These are phyloP conservation scores for Pseudogymnoascus pannorum DNA, from an alignment of 2,329 filamentous ascomycete species.

Conservation along the genomic window DNA sequence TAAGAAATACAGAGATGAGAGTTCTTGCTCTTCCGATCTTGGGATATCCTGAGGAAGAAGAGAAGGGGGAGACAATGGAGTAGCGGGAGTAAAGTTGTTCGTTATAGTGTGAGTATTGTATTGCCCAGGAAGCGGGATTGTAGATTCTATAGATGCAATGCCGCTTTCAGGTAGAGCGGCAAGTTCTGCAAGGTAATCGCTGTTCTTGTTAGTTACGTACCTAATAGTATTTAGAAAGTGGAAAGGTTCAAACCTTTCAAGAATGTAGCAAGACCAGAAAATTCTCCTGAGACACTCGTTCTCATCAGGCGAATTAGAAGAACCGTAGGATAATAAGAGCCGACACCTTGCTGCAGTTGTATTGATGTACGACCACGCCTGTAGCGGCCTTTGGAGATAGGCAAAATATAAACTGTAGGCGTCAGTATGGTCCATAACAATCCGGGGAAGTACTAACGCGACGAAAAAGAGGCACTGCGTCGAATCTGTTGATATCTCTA, in stretches of 20 bases:
- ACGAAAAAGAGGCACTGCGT: slow-evolving; percentile 45
- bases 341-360: slow-evolving; percentile 43
- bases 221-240: no score
- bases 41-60: neutral
- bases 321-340: slow-evolving; percentile 39
- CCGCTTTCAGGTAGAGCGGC: slow-evolving; percentile 43
- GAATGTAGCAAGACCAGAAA: slow-evolving; percentile 49
- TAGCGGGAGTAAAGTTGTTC: slow-evolving; percentile 18
- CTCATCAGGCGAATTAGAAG: slow-evolving; percentile 32
- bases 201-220: slow-evolving; percentile 18
- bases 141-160: slow-evolving; percentile 44
- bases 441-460: slow-evolving; percentile 32
- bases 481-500: slow-evolving; percentile 39
- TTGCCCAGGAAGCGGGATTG: slow-evolving; percentile 39
- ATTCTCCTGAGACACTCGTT: slow-evolving; percentile 43
- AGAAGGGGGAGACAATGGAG: neutral
- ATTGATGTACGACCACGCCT: slow-evolving; percentile 46
- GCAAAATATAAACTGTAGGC: slow-evolving; percentile 40
- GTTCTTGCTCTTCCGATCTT: slow-evolving; percentile 31
- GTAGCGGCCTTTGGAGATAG: slow-evolving; percentile 42
- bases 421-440: neutral
- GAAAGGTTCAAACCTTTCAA: slow-evolving; percentile 36
- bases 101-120: slow-evolving; percentile 38
- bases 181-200: slow-evolving; percentile 46
- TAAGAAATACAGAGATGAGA: slow-evolving; percentile 45